phyloP scores from a whole-genome alignment of 2,329 filamentous ascomycete genomes.

The Cladosporium sp. region DNA sequence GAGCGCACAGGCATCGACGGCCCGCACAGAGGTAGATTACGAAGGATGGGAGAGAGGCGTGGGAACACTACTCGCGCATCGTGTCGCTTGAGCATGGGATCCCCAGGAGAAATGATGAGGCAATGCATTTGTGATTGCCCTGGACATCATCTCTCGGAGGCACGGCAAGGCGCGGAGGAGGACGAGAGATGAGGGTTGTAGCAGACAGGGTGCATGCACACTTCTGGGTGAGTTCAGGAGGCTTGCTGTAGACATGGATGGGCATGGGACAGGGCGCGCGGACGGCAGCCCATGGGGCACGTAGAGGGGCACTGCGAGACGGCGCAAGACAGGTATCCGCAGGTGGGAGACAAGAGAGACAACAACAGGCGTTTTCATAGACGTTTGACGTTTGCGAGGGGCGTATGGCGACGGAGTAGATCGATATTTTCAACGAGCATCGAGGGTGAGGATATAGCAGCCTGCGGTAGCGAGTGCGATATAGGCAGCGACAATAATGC shows the following conservation, averaged over 20 bases:
- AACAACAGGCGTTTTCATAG: conserved; percentile 10
- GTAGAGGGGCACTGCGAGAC: not conserved
- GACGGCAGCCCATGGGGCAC: conserved; percentile 5
- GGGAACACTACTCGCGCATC: not conserved
- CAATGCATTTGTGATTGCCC: conserved; percentile 13
- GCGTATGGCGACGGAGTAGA: conserved; percentile 10
- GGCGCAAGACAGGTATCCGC: conserved; percentile 10
- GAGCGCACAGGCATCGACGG: conserved; percentile 11
- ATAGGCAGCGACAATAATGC: conserved; percentile 1
- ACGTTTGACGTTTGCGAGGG: conserved; percentile 20
- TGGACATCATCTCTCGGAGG: conserved; percentile 2
- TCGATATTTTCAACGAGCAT: conserved; percentile 1
- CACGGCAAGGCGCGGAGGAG: not conserved
- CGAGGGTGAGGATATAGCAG: not conserved
- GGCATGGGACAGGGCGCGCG: conserved; percentile 5
- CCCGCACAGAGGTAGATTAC: conserved; percentile 7
- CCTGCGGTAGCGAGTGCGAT: not conserved
- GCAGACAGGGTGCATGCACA: conserved; percentile 5
- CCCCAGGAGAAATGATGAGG: conserved; percentile 5
- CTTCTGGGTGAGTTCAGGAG: conserved; percentile 11
- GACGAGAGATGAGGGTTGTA: conserved; percentile 13
- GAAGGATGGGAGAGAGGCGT: conserved; percentile 6
- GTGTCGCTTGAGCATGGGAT: conserved; percentile 9
- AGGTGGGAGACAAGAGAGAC: conserved; percentile 14
- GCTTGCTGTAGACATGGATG: not conserved